Evolutionary conservation across 148 eudicot genomes (phyloP), one percentile per base, ranked within the genome.

Genomic region (Rhododendron kiyosumense): DNA sequence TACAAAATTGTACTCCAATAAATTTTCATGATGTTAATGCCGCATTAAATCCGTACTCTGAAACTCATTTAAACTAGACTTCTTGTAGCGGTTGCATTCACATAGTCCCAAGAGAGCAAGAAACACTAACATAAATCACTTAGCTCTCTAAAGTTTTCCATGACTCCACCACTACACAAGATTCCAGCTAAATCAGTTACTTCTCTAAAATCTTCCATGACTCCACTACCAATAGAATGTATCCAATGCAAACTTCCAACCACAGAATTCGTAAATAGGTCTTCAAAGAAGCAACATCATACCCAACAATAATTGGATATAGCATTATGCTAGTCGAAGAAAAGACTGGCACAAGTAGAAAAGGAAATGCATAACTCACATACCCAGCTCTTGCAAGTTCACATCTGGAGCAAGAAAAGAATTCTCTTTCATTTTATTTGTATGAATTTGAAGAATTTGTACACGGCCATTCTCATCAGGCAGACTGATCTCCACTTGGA

Each of bases 401-500:
- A 97, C 89, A 93, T 97, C 99, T 83, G 99, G 90, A 88, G 96
- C 85, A 85, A 97, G 97, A 86, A 93, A 97, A 71, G 99, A 97
- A 91, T 93, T 97, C 87, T 97, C 98, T 90, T 94, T 97, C 99
- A 97, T 97, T 92, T 93, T 93, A 89, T 91, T 94, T 69, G 99
- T 97, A 88, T 97, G 99, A 86, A 97, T 97, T 81, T 97, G 94
- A 85, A 97, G 96, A 88, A 97, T 97, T 89, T 97, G 99, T 41
- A 97, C 46, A 87, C 99, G 98, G 45, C 99, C 99, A 84, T 90
- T 91, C 91, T 97, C 98, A 91, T 95, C 98, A 49, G 99, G 99
- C 73, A 97, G 96, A 91, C 98, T 94, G 87, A 97, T 97, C 92
- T 97, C 99, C 89, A 97, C 98, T 89, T 94, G 98, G 84, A 97